phyloP scores from a whole-genome alignment of 371 early-diverging fungal species.

The Rhizopus delemar region DNA sequence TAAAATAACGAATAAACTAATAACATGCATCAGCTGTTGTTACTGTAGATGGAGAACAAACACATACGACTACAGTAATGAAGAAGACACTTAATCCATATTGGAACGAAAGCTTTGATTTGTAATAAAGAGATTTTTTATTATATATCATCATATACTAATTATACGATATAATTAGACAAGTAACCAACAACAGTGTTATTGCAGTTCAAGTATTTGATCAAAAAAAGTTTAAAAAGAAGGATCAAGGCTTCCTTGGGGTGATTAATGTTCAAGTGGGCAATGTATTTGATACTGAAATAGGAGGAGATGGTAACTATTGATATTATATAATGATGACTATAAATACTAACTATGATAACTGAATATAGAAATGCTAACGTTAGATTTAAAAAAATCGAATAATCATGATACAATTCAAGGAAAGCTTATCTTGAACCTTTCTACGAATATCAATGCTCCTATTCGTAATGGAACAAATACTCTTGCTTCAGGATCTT shows the following conservation, averaged over 20 bases:
- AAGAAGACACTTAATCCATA: constrained; percentile 79
- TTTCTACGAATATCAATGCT: constrained; percentile 63
- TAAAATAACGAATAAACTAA: constrained; percentile 13
- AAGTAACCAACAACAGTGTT: constrained; percentile 78
- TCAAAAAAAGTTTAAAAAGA: constrained; percentile 93
- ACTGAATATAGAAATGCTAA: constrained; percentile 73
- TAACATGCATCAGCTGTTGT: constrained; percentile 69
- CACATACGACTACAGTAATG: constrained; percentile 78
- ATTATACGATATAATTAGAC: constrained; percentile 37
- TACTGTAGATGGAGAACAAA: constrained; percentile 86
- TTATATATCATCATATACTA: not conserved
- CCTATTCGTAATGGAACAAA: constrained; percentile 46
- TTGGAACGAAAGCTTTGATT: constrained; percentile 78
- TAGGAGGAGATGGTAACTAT: constrained; percentile 72
- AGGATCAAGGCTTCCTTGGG: constrained; percentile 93
- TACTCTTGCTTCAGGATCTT: constrained; percentile 37
- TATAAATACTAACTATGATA: not conserved
- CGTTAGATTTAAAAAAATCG: constrained; percentile 82
- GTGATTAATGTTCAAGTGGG: constrained; percentile 86
- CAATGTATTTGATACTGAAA: constrained; percentile 72
- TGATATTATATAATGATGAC: not conserved
- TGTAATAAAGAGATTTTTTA: constrained; percentile 49
- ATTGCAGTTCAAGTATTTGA: constrained; percentile 95
- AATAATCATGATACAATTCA: constrained; percentile 80
- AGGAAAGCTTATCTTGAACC: constrained; percentile 78